Evolutionary conservation across 2,329 filamentous ascomycete species (phyloP), one percentile per base, ranked within the genome.

Genomic region (Hypoxylon sp.): DNA sequence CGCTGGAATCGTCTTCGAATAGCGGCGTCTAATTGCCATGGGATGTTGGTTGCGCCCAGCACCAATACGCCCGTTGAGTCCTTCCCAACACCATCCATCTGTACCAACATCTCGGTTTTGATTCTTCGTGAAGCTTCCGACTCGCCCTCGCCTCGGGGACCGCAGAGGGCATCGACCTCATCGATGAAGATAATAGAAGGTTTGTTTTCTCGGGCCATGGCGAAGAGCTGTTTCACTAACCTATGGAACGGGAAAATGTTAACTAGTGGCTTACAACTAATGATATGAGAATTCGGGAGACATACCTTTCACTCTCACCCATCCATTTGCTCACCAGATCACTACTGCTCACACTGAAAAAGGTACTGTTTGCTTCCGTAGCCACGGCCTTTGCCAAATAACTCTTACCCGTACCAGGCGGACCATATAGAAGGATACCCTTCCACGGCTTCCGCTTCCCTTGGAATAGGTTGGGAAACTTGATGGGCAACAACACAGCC

Each of bases 291-390:
- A 33, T 54, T 22, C 31, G 14, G 37, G 47, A 63, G 19, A 75
- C 85, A 53, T 84, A 97, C 93, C 94, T 90, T 89, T 99, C 96
- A 85, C 93, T 97, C 82, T 99, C 96, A 84, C 96, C 96, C 96
- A 99, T 99, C 96, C 96, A 99, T 80, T 99, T 99, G 80, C 94
- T 97, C 68, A 99, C 96, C 81, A 99, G 81, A 80, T 99, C 96
- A 78, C 94, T 97, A 86, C 93, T 97, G 82, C 93, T 97, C 73
- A 99, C 95, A 78, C 94, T 98, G 87, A 99, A 99, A 80, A 99
- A 99, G 3, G 96, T 98, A 81, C 94, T 98, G 81, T 99, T 98
- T 66, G 96, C 96, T 82, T 99, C 96, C 17, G 96, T 99, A 59
- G 96, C 96, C 55, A 99, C 95, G 2, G 96, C 96, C 81, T 98